These are phyloP conservation scores for Coniochaeta ligniaria DNA, from an alignment of 2,329 filamentous ascomycete genomes.

Conservation along the genomic window DNA sequence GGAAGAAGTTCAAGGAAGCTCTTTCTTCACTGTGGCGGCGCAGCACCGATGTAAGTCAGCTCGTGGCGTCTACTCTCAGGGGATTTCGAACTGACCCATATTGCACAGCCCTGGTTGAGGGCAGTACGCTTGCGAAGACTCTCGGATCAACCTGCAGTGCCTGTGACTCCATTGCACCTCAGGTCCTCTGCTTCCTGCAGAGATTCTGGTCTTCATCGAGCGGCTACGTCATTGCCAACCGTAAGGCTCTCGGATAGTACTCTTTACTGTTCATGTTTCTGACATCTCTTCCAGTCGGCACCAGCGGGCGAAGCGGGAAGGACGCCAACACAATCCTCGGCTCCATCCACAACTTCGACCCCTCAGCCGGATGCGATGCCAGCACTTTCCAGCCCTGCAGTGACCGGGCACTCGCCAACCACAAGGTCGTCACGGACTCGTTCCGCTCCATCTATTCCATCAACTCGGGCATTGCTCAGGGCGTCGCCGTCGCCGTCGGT, in stretches of 20 bases:
- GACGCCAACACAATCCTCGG: slow-evolving; percentile 65
- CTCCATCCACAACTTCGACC: slow-evolving; percentile 64
- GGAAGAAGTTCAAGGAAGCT: slow-evolving; percentile 72
- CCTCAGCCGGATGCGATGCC: slow-evolving; percentile 56
- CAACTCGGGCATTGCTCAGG: slow-evolving; percentile 57
- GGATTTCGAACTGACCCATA: background rate
- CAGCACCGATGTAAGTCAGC: slow-evolving; percentile 53
- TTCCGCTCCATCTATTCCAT: slow-evolving; percentile 65
- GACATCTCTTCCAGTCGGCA: slow-evolving; percentile 34
- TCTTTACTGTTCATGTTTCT: background rate
- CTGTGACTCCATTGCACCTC: slow-evolving; percentile 59
- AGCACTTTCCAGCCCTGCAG: slow-evolving; percentile 75
- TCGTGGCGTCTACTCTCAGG: background rate
- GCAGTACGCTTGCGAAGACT: slow-evolving; percentile 55
- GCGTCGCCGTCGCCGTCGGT: slow-evolving; percentile 55
- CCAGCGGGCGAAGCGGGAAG: slow-evolving; percentile 55
- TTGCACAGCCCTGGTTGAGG: slow-evolving; percentile 51
- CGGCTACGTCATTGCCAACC: slow-evolving; percentile 62
- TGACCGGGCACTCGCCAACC: slow-evolving; percentile 61
- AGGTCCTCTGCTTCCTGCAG: slow-evolving; percentile 67
- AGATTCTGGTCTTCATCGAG: slow-evolving; percentile 60
- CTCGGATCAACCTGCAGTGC: slow-evolving; percentile 53
- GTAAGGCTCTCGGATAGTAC: slow-evolving; percentile 19
- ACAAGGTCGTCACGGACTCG: slow-evolving; percentile 67
- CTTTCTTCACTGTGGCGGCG: slow-evolving; percentile 69